Base-by-base conservation (phyloP, 306 rosid species). In the Fagus sylvatica region DNA sequence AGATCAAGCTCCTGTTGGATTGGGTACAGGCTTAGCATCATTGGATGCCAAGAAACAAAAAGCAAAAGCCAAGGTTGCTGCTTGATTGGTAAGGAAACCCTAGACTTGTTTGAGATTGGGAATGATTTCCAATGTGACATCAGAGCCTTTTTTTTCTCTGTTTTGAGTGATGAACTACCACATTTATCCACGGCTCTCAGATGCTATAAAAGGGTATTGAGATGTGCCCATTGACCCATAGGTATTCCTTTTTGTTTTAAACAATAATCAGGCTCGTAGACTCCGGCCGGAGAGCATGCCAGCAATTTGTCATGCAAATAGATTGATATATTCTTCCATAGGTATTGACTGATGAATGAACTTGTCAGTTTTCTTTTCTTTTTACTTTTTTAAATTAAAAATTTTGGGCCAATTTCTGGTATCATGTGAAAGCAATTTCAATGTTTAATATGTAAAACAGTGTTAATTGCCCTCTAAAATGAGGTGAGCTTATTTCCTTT, bases 1-100 rank as follows among this genome's bases (percentile, higher is more conserved):
- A 69, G 87, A 79, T 66, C 83, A 81, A 57, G 86, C 93, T 51
- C 99, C 99, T 0, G 94, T 83, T 41, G 99, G 99, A 80, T 79
- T 96, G 61, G 97, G 98, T 76, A 88, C 86, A 76, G 91, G 99
- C 48, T 87, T 96, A 74, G 86, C 89, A 33, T 80, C 98, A 36
- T 80, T 90, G 84, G 96, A 90, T 55, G 76, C 84, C 37, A 96
- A 96, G 94, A 96, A 96, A 80, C 94, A 85, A 75, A 96, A 88
- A 75, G 72, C 96, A 0, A 96, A 93, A 80, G 76, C 83, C 13
- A 93, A 93, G 75, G 92, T 75, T 39, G 85, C 91, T 17, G 85
- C 90, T 74, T 93, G 76, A 57, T 78, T 53, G 78, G 69, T 48
- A 71, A 67, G 49, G 53, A 34, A 73, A 62, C 68, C 53, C 66